phyloP scores from a whole-genome alignment of 768 basidiomycete genomes.

The Hygrophorus pudorinus region DNA sequence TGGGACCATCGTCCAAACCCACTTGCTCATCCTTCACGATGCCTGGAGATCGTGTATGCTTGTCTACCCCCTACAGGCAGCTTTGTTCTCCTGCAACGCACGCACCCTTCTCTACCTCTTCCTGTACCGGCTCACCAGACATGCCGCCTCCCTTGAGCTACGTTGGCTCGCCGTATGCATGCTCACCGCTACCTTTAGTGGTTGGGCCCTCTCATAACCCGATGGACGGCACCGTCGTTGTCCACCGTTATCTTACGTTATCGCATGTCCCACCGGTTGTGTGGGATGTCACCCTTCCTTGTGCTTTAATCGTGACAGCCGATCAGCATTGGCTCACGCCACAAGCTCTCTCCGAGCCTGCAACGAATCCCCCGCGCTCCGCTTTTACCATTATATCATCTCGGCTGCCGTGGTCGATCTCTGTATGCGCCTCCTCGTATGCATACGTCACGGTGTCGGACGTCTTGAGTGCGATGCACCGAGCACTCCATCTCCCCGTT shows the following conservation, averaged over 20 bases:
- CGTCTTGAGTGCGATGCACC: conserved; percentile 37
- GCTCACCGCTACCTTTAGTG: no score
- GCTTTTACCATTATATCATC: conserved; percentile 22
- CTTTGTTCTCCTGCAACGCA: no score
- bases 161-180: no score
- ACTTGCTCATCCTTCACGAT: no score
- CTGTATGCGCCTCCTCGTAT: conserved; percentile 14
- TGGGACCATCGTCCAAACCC: no score
- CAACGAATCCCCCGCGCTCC: conserved; percentile 25
- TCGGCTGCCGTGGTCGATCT: conserved; percentile 24
- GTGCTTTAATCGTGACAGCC: conserved; percentile 16
- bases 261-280: conserved; percentile 23
- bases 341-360: conserved; percentile 19
- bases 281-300: conserved; percentile 28
- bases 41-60: no score
- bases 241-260: conserved; percentile 34
- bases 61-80: no score
- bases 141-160: no score
- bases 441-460: conserved; percentile 19
- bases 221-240: no score
- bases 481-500: conserved; percentile 30
- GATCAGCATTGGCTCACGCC: conserved; percentile 4
- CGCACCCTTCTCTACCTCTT: no score
- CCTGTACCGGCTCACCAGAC: no score
- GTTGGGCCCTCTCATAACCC: no score